Evolutionary conservation across 768 basidiomycete genomes (phyloP), one percentile per base, ranked within the genome.

Genomic region (Agaricus blazei): DNA sequence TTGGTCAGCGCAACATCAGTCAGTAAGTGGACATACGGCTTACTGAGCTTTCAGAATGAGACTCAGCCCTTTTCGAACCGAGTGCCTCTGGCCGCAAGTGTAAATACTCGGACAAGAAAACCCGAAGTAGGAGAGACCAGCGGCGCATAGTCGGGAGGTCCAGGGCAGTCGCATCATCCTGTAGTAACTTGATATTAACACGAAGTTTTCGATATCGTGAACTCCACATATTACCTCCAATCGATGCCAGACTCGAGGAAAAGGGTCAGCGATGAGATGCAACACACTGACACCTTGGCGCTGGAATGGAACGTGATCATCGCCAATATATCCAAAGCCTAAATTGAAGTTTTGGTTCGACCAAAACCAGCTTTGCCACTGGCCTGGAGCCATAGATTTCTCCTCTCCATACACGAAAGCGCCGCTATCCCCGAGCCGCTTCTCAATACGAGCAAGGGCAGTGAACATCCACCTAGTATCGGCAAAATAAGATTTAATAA

Each of bases 401-500:
- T 76, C 72, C 4, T 77, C 69, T 0, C 70, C 74, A 52, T 77
- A 79, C 3, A 68, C 68, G 51, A 94, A 85, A 9, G 82, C 75
- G 1, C 85, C 88, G 9, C 75, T 80, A 28, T 81, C 76, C 0
- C 82, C 82, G 24, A 99, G 72, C 31, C 89, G 75, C 24, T 71
- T 65, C 66, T 99, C 96, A n/a, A 80, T 83, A 43, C 79, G 79
- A 3, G 72, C 73, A 67, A 99, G 74, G 3, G 82, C 77, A 67
- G 93, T 88, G 65, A 91, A 95, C 40, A 99, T 73, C 97, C 97
- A 98, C 4, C 87, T 92, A 0, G 97, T 99, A 52, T 93, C 84
- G 5, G 82, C 70, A 69, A 83, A 98, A 64, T 84, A 97, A 4
- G 89, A 93, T 40, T 81, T 82, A 48, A 99, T 86, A 11, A 64